Conservation (phyloP, 2,329 filamentous ascomycete species). For the Aspergillus sp. region DNA sequence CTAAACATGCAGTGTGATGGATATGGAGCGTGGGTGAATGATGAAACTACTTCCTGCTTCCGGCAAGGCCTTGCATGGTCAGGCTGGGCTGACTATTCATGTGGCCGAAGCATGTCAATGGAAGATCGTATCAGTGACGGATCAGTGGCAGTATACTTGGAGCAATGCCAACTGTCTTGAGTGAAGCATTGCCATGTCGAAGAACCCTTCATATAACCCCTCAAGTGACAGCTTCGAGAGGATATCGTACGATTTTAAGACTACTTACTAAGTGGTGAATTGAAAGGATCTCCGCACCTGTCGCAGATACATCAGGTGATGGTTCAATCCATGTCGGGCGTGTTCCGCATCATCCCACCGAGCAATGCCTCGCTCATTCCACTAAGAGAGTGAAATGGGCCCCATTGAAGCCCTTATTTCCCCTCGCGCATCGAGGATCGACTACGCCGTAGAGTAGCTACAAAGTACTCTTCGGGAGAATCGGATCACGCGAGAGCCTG, state of each 20-base stretch:
- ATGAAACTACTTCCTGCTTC: slow-evolving; percentile 3
- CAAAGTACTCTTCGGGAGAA: background rate
- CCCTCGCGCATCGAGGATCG: too few relatives aligned
- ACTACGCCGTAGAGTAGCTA: background rate
- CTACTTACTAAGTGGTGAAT: background rate
- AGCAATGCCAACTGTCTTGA: too few relatives aligned
- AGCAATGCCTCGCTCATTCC: too few relatives aligned
- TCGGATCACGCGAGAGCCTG: slow-evolving; percentile 30
- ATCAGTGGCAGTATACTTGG: too few relatives aligned
- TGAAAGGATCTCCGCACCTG: slow-evolving; percentile 13
- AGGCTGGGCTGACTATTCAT: background rate
- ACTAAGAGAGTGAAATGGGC: background rate
- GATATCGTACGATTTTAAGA: too few relatives aligned
- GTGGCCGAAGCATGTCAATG: background rate
- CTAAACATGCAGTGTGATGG: too few relatives aligned
- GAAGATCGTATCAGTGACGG: too few relatives aligned
- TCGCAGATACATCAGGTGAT: slow-evolving; percentile 11
- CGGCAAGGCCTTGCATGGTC: slow-evolving; percentile 12
- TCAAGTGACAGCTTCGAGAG: too few relatives aligned
- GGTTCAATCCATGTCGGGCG: background rate
- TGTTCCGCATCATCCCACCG: slow-evolving; percentile 5
- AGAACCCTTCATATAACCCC: too few relatives aligned
- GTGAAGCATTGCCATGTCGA: too few relatives aligned
- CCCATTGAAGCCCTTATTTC: background rate
- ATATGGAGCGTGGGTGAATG: too few relatives aligned